Percentiles rank a stretch among this genome's conserved stretches.
Conservation (phyloP, 2,329 filamentous ascomycete genomes). For the Xylaria sp. region DNA sequence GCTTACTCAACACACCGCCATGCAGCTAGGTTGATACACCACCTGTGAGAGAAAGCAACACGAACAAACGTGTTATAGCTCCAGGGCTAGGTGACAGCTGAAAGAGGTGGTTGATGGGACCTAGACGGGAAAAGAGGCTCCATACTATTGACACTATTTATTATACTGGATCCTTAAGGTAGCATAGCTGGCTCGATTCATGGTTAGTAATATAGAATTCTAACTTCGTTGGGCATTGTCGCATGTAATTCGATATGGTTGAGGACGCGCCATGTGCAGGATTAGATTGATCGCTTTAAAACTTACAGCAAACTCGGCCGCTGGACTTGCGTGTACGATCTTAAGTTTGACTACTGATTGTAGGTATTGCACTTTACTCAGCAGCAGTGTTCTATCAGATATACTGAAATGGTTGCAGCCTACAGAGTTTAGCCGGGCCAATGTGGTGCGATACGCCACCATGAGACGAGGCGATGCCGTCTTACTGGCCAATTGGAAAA, state of each 20-base stretch:
- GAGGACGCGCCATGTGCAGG: background rate
- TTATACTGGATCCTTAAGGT: background rate
- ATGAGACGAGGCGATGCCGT: background rate
- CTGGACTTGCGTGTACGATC: background rate
- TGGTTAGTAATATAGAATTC: background rate
- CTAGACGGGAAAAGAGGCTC: background rate
- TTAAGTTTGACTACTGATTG: background rate
- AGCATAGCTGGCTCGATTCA: background rate
- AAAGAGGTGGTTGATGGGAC: background rate
- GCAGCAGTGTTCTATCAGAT: background rate
- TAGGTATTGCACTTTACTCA: background rate
- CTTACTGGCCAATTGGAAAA: slow-evolving; percentile 21
- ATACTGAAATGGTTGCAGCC: background rate
- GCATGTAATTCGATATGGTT: too few species aligned
- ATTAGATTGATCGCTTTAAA: background rate
- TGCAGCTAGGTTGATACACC: slow-evolving; percentile 2
- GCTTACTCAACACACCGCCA: slow-evolving; percentile 28
- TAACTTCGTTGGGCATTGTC: background rate
- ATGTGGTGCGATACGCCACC: background rate
- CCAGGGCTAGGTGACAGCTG: background rate
- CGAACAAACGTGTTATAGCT: slow-evolving; percentile 7
- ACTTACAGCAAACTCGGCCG: background rate
- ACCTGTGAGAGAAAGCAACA: background rate
- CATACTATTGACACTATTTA: background rate
- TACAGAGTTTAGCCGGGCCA: background rate